Evolutionary conservation across 495 filamentous ascomycete genomes (phyloP).

Genomic region (Penicillium flavigenum): DNA sequence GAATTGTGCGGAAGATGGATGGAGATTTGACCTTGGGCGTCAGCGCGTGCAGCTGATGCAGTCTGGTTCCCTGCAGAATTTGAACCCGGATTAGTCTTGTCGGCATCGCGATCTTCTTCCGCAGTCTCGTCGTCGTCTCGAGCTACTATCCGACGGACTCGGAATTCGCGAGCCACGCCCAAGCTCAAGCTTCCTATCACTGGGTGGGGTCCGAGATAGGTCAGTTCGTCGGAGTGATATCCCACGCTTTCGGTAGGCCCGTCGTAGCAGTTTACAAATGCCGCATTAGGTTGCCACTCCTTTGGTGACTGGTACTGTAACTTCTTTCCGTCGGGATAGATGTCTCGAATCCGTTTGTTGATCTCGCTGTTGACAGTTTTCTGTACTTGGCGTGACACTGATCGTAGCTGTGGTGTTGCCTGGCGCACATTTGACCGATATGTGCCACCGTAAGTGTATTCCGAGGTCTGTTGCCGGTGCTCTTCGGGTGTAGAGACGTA

Average conservation of each 20-base stretch:
- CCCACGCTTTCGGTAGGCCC: conserved; percentile 79
- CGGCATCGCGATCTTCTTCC: conserved; percentile 12
- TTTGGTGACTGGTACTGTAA: conserved; percentile 71
- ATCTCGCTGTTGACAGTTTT: conserved; percentile 73
- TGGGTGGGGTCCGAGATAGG: conserved; percentile 84
- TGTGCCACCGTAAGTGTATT: conserved; percentile 82
- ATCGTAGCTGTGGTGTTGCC: conserved; percentile 67
- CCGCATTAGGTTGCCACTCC: conserved; percentile 80
- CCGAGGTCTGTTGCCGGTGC: conserved; percentile 59
- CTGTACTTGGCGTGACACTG: conserved; percentile 64
- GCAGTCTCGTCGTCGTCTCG: conserved; percentile 38
- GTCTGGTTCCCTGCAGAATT: conserved; percentile 12
- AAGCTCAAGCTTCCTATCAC: conserved; percentile 88
- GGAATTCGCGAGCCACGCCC: conserved; percentile 87
- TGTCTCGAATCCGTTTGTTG: conserved; percentile 57
- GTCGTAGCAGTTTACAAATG: conserved; percentile 90
- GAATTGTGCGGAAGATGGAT: conserved; percentile 95
- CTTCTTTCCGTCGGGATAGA: conserved; percentile 65
- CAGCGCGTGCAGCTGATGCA: conserved; percentile 40
- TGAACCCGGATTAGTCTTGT: conserved; percentile 5
- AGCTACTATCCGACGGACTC: conserved; percentile 71
- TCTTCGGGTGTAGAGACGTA: conserved; percentile 73
- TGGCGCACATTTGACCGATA: conserved; percentile 70
- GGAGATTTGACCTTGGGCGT: conserved; percentile 77
- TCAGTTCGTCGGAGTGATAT: conserved; percentile 88